Evolutionary conservation across 2,329 filamentous ascomycete species (phyloP), one percentile per base, ranked within the genome.

Genomic region (Penicillium janthinellum): DNA sequence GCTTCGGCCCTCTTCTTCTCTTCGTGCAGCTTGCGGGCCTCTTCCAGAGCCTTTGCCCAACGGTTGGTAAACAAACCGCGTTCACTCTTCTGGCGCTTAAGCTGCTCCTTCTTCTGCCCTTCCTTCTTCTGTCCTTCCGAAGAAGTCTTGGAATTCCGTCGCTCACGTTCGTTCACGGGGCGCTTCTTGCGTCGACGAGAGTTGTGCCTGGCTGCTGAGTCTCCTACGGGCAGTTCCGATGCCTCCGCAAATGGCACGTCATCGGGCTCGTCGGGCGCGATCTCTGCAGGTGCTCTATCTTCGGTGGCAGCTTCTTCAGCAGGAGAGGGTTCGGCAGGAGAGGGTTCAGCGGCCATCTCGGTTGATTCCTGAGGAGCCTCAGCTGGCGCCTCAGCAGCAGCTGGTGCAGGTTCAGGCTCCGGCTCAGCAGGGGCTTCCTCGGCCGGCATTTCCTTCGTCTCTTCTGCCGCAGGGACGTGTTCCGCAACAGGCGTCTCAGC

Each of bases 121-220:
- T 66, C 63, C 7, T 63, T 65, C 11, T 61, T 65, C 42, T 68
- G 71, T 6, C 67, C 70, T 53, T 78, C 76, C 5, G 70, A 73
- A 2, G 75, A 78, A 28, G 70, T 67, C 54, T 73, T 79, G 4
- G 76, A 77, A 41, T 70, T 68, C 8, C 71, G 70, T 56, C 72
- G 72, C 31, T 77, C 75, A 25, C 70, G 68, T 1, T 74, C 71
- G 28, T 65, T 58, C 12, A 63, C 68, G 7, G 71, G 66, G 15
- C 70, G 72, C 57, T 68, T 69, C 68, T 73, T 75, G 52, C 67
- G 75, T 54, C 70, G 72, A 35, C 69, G 69, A 14, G 69, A 62
- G 17, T 56, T 61, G 34, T 68, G 59, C 4, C 61, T 52, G 6
- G 56, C 60, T 14, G 53, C 54, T 34, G 52, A 55, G 31, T 52